Conservation (phyloP, 163 green algal genomes). For the Chloromonas sp. region DNA sequence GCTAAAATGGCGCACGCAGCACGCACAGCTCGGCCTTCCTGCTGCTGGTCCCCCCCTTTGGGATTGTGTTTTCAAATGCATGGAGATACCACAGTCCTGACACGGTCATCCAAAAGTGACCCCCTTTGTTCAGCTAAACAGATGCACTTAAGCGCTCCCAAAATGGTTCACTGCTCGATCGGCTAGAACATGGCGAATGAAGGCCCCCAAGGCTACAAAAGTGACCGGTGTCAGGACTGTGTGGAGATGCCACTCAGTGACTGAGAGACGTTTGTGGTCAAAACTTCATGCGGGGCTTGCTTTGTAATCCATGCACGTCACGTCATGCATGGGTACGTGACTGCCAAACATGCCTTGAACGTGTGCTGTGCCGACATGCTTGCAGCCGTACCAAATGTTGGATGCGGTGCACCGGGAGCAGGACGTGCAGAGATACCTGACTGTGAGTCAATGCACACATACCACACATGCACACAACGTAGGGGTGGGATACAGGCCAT, state of each 20-base stretch:
- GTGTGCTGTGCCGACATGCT: not conserved
- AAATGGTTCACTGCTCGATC: no score
- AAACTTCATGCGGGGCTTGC: not conserved
- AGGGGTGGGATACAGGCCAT: no score
- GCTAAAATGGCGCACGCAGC: no score
- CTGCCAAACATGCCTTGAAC: not conserved
- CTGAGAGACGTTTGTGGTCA: not conserved
- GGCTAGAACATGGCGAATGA: not conserved
- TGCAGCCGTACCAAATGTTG: constrained; percentile 22
- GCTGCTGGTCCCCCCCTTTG: no score
- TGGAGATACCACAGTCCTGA: no score
- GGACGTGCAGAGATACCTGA: constrained; percentile 22
- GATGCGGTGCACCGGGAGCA: constrained; percentile 16
- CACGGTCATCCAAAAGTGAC: no score
- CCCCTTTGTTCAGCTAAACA: no score
- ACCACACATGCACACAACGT: not conserved
- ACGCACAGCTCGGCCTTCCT: no score
- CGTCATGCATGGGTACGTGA: not conserved
- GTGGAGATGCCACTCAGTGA: not conserved
- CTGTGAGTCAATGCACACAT: constrained; percentile 5
- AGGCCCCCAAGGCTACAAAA: not conserved
- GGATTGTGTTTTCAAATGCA: no score
- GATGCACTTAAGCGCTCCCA: no score
- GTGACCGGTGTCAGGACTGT: not conserved
- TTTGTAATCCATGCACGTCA: not conserved